Percentiles rank a stretch among this genome's conserved stretches.
These are phyloP conservation scores for Oryza officinalis DNA, from an alignment of 176 grass and related monocot species.

Conservation along the genomic window DNA sequence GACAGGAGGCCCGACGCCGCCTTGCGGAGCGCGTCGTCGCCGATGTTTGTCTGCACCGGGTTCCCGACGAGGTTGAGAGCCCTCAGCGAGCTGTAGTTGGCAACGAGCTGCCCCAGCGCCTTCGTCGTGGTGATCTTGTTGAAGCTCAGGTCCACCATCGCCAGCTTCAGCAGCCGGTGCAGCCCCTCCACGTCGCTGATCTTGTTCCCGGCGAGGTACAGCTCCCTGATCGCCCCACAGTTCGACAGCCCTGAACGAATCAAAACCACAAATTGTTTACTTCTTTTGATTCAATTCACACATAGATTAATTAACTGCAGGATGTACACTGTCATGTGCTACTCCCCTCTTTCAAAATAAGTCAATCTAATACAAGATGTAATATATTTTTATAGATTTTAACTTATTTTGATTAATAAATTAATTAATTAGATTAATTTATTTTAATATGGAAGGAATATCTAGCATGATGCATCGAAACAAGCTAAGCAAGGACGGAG, in stretches of 20 bases:
- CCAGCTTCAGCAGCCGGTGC: constrained; percentile 82
- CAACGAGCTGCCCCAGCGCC: constrained; percentile 84
- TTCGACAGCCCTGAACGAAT: constrained; percentile 58
- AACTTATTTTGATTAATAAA: too few relatives aligned
- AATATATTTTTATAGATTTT: too few relatives aligned
- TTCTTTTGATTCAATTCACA: background rate
- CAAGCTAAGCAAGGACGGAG: constrained; percentile 1
- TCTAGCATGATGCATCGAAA: background rate
- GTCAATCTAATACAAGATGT: too few relatives aligned
- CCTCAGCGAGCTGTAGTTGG: constrained; percentile 83
- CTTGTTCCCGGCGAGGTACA: constrained; percentile 95
- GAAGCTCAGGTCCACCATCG: constrained; percentile 81
- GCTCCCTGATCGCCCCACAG: constrained; percentile 80
- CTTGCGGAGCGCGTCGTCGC: constrained; percentile 76
- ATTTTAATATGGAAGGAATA: too few relatives aligned
- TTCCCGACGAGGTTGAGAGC: constrained; percentile 82
- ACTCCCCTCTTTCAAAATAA: too few relatives aligned
- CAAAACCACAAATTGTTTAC: background rate
- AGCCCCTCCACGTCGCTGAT: constrained; percentile 89
- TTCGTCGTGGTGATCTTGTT: constrained; percentile 79
- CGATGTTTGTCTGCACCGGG: constrained; percentile 71
- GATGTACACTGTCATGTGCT: background rate
- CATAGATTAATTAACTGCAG: background rate
- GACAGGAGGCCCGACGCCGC: constrained; percentile 64
- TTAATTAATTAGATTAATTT: too few relatives aligned